A percentile compares a stretch with the other conserved stretches of the same genome.
phyloP scores from a whole-genome alignment of 1,284 basidiomycete genomes.

The Rhizopogon parksii region DNA sequence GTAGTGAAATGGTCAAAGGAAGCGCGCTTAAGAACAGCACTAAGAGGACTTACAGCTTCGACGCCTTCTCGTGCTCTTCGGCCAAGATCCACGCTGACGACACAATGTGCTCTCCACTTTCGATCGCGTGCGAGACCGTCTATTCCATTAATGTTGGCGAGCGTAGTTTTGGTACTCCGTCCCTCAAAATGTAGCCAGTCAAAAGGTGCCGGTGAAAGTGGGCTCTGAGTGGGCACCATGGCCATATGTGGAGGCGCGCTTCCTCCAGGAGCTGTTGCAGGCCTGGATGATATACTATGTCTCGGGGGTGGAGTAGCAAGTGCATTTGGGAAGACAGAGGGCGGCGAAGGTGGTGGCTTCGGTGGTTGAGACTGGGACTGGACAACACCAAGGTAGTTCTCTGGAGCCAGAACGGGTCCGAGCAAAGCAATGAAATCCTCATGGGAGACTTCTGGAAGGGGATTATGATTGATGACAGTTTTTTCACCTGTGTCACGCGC shows the following conservation, averaged over 20 bases:
- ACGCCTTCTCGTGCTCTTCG: constrained; percentile 67
- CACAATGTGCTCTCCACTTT: constrained; percentile 72
- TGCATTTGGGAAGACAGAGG: constrained; percentile 32
- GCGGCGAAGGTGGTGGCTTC: constrained; percentile 29
- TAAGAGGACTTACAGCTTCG: constrained; percentile 49
- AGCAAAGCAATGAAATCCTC: constrained; percentile 75
- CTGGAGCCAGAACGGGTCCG: constrained; percentile 69
- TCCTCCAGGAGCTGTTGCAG: constrained; percentile 9
- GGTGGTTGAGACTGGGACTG: constrained; percentile 13
- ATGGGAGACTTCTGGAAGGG: constrained; percentile 74
- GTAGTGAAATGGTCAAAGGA: constrained; percentile 15
- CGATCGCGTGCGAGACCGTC: constrained; percentile 73
- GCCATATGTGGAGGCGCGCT: constrained; percentile 9
- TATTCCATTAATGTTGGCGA: constrained; percentile 67
- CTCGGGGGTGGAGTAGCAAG: constrained; percentile 29
- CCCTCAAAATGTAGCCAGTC: constrained; percentile 83
- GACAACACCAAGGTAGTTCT: constrained; percentile 48
- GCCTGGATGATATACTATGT: constrained; percentile 19
- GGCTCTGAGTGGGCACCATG: constrained; percentile 29
- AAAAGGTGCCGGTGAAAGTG: constrained; percentile 64
- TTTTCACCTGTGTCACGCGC: constrained; percentile 59
- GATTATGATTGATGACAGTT: constrained; percentile 77
- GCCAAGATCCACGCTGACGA: constrained; percentile 71
- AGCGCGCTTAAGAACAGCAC: constrained; percentile 18
- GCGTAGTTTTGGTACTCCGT: constrained; percentile 64